Conservation (phyloP, 768 basidiomycete species). For the Leccinum truebloodii region DNA sequence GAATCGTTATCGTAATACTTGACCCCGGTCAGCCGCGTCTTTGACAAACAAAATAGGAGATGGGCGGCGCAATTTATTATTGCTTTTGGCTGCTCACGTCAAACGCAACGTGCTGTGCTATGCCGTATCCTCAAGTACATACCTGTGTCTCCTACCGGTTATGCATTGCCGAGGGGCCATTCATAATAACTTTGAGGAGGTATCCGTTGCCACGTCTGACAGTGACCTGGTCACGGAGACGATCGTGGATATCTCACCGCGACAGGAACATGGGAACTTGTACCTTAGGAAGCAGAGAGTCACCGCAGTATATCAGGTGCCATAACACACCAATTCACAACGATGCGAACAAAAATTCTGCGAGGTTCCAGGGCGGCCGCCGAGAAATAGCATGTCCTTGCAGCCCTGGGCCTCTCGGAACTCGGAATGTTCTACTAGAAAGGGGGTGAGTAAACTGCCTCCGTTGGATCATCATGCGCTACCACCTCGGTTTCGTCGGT, state of each 20-base stretch:
- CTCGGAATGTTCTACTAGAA: not conserved
- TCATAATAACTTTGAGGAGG: no score
- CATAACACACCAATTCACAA: not conserved
- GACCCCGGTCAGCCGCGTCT: not conserved
- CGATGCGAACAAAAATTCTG: not conserved
- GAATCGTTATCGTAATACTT: not conserved
- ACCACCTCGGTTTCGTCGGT: not conserved
- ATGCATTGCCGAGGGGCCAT: not conserved
- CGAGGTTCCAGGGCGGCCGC: not conserved
- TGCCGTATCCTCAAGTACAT: not conserved
- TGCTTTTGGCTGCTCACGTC: not conserved
- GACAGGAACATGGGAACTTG: not conserved
- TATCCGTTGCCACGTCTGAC: no score
- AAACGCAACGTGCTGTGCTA: not conserved
- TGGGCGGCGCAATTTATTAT: not conserved
- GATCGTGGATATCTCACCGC: not conserved
- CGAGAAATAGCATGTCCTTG: no score
- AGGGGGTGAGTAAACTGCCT: no score
- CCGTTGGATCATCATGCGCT: not conserved
- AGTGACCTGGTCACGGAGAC: not conserved
- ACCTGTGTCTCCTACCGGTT: not conserved
- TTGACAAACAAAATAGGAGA: not conserved
- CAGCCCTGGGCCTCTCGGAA: not conserved
- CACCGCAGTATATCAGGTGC: not conserved
- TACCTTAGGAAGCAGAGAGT: not conserved